A percentile compares a stretch with the other conserved stretches of the same genome.
Evolutionary conservation across 73 alveolate genomes (phyloP).

Genomic region (Paramecium octaurelia): DNA sequence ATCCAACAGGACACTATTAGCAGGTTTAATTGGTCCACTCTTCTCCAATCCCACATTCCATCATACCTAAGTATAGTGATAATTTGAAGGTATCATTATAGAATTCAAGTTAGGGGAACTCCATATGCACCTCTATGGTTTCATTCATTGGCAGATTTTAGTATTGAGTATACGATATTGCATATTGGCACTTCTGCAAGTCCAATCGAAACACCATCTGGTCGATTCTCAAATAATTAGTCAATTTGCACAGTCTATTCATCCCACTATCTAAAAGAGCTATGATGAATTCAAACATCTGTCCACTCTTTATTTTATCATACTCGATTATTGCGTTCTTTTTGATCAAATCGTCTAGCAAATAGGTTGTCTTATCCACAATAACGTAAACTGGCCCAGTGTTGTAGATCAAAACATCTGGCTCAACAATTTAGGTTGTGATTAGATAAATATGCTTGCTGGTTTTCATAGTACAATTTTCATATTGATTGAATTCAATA

Average conservation of each 20-base stretch:
- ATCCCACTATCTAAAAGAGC: not conserved
- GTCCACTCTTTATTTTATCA: not conserved
- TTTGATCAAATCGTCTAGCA: not conserved
- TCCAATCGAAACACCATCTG: not conserved
- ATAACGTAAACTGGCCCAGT: not conserved
- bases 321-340: not conserved
- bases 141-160: not conserved
- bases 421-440: not conserved
- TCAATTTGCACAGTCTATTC: not conserved
- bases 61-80: not conserved
- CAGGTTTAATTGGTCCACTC: not conserved
- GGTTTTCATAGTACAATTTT: not conserved
- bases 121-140: not conserved
- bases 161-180: not conserved
- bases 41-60: not conserved
- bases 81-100: not conserved
- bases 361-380: not conserved
- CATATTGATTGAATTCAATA: not conserved
- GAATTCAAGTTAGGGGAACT: not conserved
- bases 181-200: not conserved
- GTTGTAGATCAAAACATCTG: not conserved
- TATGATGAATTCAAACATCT: not conserved
- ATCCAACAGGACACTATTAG: not conserved
- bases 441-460: not conserved
- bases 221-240: not conserved